phyloP scores from a whole-genome alignment of 768 basidiomycete genomes.

The Dioszegia crocea region DNA sequence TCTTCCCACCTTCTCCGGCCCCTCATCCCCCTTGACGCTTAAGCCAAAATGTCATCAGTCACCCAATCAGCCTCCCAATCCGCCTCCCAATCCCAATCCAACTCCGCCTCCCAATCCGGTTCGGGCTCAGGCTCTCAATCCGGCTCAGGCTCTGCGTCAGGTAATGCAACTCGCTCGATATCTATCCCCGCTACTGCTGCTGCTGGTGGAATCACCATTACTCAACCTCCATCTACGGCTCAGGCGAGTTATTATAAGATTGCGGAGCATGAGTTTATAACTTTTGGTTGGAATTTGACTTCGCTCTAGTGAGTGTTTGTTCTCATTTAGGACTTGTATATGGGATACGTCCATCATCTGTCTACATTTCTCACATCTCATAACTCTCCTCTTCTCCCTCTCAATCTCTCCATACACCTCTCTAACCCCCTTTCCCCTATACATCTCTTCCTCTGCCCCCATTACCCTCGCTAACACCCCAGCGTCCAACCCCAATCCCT shows the following conservation, averaged over 20 bases:
- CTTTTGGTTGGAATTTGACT: constrained; percentile 89
- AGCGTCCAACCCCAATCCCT: constrained; percentile 64
- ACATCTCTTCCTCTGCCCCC: constrained; percentile 48
- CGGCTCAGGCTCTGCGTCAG: constrained; percentile 2
- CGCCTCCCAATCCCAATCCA: neutral
- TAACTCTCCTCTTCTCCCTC: neutral
- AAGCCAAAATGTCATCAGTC: neutral
- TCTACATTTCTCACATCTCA: neutral
- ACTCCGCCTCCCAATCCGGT: neutral
- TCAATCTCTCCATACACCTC: neutral
- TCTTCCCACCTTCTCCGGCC: too few relatives aligned
- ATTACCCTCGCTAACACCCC: constrained; percentile 60
- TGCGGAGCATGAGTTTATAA: constrained; percentile 66
- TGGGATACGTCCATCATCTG: neutral
- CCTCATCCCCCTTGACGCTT: neutral
- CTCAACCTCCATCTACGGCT: constrained; percentile 68
- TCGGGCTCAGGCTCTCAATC: neutral
- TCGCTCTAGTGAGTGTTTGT: constrained; percentile 59
- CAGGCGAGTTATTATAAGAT: constrained; percentile 86
- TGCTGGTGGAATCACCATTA: constrained; percentile 46
- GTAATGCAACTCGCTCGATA: constrained; percentile 21
- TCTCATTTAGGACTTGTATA: too few relatives aligned
- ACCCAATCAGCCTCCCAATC: neutral
- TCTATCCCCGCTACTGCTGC: constrained; percentile 48
- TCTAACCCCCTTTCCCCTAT: neutral